Percentiles rank a stretch among this genome's conserved stretches.
phyloP scores from a whole-genome alignment of 495 filamentous ascomycete genomes.

The Hyphodiscus hymeniophilus region DNA sequence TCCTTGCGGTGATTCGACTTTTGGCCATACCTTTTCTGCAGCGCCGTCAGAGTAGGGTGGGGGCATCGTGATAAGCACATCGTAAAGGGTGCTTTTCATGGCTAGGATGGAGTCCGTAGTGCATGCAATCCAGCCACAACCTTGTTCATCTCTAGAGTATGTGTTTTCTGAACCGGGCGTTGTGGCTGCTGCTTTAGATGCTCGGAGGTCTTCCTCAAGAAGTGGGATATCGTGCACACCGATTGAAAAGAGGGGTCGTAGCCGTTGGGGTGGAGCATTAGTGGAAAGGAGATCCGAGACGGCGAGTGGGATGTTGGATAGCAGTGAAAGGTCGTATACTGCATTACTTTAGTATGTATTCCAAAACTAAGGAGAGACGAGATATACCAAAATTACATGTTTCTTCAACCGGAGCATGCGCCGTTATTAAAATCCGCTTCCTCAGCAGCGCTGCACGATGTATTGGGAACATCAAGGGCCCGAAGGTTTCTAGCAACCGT shows the following conservation, averaged over 20 bases:
- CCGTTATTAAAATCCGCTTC: slow-evolving; percentile 79
- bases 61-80: slow-evolving; percentile 77
- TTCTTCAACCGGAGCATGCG: slow-evolving; percentile 73
- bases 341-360: not conserved
- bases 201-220: slow-evolving; percentile 46
- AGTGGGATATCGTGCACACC: slow-evolving; percentile 88
- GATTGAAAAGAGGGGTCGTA: slow-evolving; percentile 82
- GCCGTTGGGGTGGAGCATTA: slow-evolving; percentile 48
- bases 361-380: not conserved
- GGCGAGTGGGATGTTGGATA: slow-evolving; percentile 68
- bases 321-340: slow-evolving; percentile 92
- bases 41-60: slow-evolving; percentile 50
- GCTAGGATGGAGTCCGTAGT: slow-evolving; percentile 87
- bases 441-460: slow-evolving; percentile 82
- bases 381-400: slow-evolving; percentile 77
- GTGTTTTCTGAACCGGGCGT: slow-evolving; percentile 12
- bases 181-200: slow-evolving; percentile 24
- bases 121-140: slow-evolving; percentile 81
- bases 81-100: slow-evolving; percentile 78
- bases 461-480: slow-evolving; percentile 83
- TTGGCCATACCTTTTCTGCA: slow-evolving; percentile 59
- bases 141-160: slow-evolving; percentile 34
- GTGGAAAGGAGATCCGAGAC: slow-evolving; percentile 56
- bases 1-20: slow-evolving; percentile 54
- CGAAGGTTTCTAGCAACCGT: slow-evolving; percentile 70